Evolutionary conservation across 441 rosid genomes (phyloP).

Genomic region (Populus hybrid): DNA sequence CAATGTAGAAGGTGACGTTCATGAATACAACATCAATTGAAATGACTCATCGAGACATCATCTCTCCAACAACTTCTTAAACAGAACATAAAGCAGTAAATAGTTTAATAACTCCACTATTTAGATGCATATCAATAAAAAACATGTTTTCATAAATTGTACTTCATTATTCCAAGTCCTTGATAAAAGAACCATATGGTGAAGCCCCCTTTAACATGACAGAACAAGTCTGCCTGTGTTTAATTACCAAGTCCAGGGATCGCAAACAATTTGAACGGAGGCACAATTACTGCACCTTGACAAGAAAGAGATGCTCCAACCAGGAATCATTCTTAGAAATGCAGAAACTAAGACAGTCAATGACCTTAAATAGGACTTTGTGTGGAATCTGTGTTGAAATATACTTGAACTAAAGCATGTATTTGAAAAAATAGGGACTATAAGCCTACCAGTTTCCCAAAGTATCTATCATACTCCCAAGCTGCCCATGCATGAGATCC

Average conservation of each 20-base stretch:
- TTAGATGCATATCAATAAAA: neutral
- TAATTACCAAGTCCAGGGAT: neutral
- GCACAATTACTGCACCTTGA: neutral
- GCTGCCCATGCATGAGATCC: constrained; percentile 76
- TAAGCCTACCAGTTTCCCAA: constrained; percentile 59
- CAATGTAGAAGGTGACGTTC: neutral
- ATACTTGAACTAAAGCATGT: neutral
- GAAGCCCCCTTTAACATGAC: neutral
- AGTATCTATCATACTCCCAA: constrained; percentile 66
- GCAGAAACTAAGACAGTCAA: neutral
- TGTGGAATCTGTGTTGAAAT: constrained; percentile 1
- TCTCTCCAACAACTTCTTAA: neutral
- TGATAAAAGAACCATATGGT: neutral
- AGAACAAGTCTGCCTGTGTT: neutral
- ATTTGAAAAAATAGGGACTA: neutral
- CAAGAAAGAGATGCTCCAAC: neutral
- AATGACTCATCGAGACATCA: neutral
- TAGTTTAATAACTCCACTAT: neutral
- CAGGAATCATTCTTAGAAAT: neutral
- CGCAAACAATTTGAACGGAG: neutral
- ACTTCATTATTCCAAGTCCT: neutral
- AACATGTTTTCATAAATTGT: neutral
- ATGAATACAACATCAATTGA: neutral
- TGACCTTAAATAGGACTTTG: neutral
- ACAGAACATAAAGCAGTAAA: neutral